Evolutionary conservation across 768 basidiomycete genomes (phyloP).

Genomic region (Candolleomyces eurysporus): DNA sequence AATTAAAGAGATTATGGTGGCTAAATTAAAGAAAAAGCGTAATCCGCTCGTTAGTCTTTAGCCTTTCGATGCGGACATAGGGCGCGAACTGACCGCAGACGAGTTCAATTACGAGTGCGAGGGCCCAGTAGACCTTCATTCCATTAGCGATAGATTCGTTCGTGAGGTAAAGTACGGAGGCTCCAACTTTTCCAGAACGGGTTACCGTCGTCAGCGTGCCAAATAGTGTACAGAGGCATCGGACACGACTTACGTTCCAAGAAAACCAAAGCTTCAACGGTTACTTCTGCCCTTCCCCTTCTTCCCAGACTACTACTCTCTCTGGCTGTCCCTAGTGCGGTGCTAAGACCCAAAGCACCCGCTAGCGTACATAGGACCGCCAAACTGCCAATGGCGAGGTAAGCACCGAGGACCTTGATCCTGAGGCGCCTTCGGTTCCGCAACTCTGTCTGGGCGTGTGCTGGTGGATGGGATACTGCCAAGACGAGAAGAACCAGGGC

Average conservation of each 20-base stretch:
- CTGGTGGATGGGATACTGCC: constrained; percentile 7
- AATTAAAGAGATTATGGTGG: neutral
- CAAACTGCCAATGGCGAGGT: constrained; percentile 10
- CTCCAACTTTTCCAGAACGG: constrained; percentile 1
- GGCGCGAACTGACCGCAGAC: constrained; percentile 4
- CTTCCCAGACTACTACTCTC: constrained; percentile 5
- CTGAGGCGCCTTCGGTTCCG: neutral
- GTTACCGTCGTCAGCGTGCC: neutral
- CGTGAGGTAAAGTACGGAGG: constrained; percentile 6
- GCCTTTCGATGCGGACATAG: neutral
- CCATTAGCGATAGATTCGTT: neutral
- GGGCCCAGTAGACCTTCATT: constrained; percentile 2
- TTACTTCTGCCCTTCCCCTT: constrained; percentile 7
- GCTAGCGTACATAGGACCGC: neutral
- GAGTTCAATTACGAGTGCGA: constrained; percentile 9
- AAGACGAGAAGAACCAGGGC: constrained; percentile 5
- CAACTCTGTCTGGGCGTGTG: neutral
- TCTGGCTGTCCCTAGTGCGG: neutral
- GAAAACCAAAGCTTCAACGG: constrained; percentile 10
- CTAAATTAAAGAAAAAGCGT: constrained; percentile 1
- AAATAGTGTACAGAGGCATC: constrained; percentile 2
- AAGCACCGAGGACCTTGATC: neutral
- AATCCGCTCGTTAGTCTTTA: neutral
- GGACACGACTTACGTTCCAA: constrained; percentile 4
- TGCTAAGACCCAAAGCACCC: constrained; percentile 4